Evolutionary conservation across 2,329 filamentous ascomycete species (phyloP), one percentile per base, ranked within the genome.

Genomic region (Xylogone sp.): DNA sequence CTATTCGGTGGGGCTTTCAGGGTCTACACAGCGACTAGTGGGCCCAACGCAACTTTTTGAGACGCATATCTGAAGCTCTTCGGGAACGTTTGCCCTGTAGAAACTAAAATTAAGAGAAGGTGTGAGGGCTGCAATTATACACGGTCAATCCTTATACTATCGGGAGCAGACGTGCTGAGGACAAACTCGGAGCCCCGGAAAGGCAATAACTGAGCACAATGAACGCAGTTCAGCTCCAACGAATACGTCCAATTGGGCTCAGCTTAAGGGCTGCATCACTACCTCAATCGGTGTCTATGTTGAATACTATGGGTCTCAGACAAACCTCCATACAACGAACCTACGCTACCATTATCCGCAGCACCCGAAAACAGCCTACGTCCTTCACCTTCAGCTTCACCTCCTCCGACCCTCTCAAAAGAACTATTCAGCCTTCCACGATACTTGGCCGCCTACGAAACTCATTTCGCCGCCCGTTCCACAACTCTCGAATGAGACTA

Each of bases 361-460:
- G 12, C n/a, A 5, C 34, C 34, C 34, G 34, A 39, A 39, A 16
- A 39, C 12, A 7, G 34, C 34, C 10, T 5, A 39, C 34, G 5
- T 39, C 34, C 5, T 39, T 18, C 10, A 9, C 34, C 34, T 13
- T 13, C 22, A 61, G 60, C 51, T 56, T 52, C 50, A 61, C 60
- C 59, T 55, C 55, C 34, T 57, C 57, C 22, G 43, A 56, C 39
- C 47, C 48, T 21, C 53, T 53, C 45, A 51, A 53, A 24, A 34
- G 51, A 20, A 42, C 20, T 42, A 43, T n/a, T 22, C 53, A 50
- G 21, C 48, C 56, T 21, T 42, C 46, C 43, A 55, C 46, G 10
- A 53, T 62, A 20, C 51, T 60, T 2, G 56, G 61, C 43, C 53
- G 56, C 18, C 48, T 63, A 19, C 62, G 58, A 27, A 55, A 48